phyloP scores from a whole-genome alignment of 176 grass and related monocot species.

The Echinochloa phyllopogon region DNA sequence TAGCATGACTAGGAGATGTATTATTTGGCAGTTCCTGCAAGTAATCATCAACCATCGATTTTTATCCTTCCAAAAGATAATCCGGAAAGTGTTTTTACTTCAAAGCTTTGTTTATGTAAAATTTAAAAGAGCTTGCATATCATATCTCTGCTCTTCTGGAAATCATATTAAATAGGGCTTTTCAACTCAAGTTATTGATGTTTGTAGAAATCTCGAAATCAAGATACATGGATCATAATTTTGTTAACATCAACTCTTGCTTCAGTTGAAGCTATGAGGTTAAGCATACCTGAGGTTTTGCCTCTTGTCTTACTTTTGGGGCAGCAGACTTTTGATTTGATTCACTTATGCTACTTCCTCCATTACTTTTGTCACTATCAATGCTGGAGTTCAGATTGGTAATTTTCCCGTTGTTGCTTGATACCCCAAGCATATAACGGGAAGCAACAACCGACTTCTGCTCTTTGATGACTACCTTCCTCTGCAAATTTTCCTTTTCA shows the following conservation, averaged over 20 bases:
- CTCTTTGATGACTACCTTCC: conserved; percentile 82
- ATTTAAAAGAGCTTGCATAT: background rate
- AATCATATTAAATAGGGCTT: conserved; percentile 6
- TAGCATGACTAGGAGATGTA: conserved; percentile 55
- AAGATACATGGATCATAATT: background rate
- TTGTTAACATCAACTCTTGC: background rate
- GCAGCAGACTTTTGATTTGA: conserved; percentile 51
- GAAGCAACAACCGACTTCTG: conserved; percentile 80
- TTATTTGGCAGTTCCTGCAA: conserved; percentile 71
- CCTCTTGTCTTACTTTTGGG: conserved; percentile 65
- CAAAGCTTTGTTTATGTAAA: conserved; percentile 17
- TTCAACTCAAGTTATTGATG: background rate
- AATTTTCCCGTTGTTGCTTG: conserved; percentile 66
- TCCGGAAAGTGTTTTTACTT: background rate
- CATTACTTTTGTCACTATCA: conserved; percentile 66
- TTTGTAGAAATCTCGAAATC: background rate
- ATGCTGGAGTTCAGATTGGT: conserved; percentile 60
- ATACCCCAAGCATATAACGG: conserved; percentile 91
- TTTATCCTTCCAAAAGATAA: background rate
- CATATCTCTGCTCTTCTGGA: conserved; percentile 9
- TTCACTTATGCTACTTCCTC: conserved; percentile 51
- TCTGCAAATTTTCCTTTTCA: conserved; percentile 88
- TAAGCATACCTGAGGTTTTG: conserved; percentile 76
- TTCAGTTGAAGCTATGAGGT: conserved; percentile 20
- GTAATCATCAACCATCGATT: conserved; percentile 36